Evolutionary conservation across 331 rosid species (phyloP), one percentile per base, ranked within the genome.

Genomic region (Acacia pycnantha): DNA sequence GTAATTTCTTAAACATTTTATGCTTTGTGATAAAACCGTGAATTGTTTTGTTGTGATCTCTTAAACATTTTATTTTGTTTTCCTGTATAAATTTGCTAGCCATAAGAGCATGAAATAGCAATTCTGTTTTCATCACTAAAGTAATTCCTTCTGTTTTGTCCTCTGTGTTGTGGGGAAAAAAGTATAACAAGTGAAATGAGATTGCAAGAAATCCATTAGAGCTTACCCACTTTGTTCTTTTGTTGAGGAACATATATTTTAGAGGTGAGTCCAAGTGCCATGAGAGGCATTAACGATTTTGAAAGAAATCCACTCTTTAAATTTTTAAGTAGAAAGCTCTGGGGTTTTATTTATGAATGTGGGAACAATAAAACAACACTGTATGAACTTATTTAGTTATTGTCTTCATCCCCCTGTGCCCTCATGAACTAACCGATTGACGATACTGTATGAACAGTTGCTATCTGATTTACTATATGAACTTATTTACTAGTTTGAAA

Each of bases 251-350:
- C 27, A 21, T 37, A 35, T 9, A n/a, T 67, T 14, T 48, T 78
- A 15, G 68, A 67, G 68, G 69, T 22, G 70, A 51, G 68, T 51
- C 53, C 58, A 41, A 40, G 43, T 61, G 43, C 80, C 44, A 51
- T 29, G 40, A 41, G 51, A 75, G 58, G 51, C 12, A 22, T 56
- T n/a, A 22, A 22, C 1, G 7, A 6, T 9, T 22, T 58, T 22
- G 29, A 58, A 58, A 22, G 29, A 24, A 58, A 58, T 58, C 29
- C 64, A 9, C 3, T n/a, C 62, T 56, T 56, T 21, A 3, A n/a
- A 8, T 9, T 56, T 56, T n/a, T 22, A 56, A 51, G 76, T 78
- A 29, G 69, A 72, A 65, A 26, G 67, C 77, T 75, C 24, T 59
- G 44, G 31, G 44, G 59, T 61, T 77, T 53, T 26, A 26, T 48